Percentiles rank a stretch among this genome's conserved stretches.
These are phyloP conservation scores for Trichaptum fuscoviolaceum DNA, from an alignment of 768 basidiomycete species.

Conservation along the genomic window DNA sequence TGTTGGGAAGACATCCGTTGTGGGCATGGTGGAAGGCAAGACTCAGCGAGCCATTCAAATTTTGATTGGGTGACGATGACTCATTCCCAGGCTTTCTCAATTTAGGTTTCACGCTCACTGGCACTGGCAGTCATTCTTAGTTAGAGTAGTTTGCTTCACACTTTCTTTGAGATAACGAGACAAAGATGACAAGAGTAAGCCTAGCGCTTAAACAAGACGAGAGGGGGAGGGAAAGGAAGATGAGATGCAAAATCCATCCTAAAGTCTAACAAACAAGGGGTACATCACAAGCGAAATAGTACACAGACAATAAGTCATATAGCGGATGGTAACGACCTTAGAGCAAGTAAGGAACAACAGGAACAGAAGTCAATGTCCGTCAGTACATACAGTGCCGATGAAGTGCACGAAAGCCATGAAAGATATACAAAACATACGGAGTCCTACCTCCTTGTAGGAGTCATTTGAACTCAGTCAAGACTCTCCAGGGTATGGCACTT, in stretches of 20 bases:
- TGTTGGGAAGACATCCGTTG: slow-evolving; percentile 44
- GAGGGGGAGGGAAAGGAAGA: background rate
- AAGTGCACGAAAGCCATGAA: background rate
- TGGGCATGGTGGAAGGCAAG: slow-evolving; percentile 6
- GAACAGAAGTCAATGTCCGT: background rate
- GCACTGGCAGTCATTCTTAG: too few relatives aligned
- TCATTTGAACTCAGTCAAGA: background rate
- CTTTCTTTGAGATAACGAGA: too few relatives aligned
- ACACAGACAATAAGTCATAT: background rate
- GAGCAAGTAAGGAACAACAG: background rate
- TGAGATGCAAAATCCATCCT: background rate
- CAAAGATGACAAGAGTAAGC: too few relatives aligned
- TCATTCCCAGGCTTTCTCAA: too few relatives aligned
- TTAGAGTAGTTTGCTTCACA: too few relatives aligned
- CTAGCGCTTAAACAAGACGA: background rate
- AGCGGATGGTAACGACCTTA: background rate
- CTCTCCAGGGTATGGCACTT: background rate
- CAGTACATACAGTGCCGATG: background rate
- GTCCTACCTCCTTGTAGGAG: background rate
- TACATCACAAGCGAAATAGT: background rate
- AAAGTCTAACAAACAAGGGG: background rate
- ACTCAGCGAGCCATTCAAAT: background rate
- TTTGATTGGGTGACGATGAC: too few relatives aligned
- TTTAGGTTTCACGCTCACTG: too few relatives aligned
- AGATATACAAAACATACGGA: background rate